phyloP scores from a whole-genome alignment of 495 filamentous ascomycete genomes.

The Penicillium steckii region DNA sequence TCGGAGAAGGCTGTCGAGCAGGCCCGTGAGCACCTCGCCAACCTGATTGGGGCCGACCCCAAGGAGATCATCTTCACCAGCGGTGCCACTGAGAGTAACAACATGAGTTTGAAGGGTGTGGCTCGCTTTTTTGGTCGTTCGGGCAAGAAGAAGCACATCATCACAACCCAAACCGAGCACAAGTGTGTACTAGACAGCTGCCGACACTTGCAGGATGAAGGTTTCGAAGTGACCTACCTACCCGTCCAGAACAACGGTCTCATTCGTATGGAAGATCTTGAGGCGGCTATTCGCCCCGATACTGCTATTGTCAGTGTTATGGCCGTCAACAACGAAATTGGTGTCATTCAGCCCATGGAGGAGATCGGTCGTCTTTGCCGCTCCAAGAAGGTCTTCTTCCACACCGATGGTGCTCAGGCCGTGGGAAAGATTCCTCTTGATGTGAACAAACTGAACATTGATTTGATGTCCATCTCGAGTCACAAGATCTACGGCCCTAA shows the following conservation, averaged over 20 bases:
- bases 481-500: conserved; percentile 99
- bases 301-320: conserved; percentile 94
- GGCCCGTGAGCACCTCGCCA: conserved; percentile 78
- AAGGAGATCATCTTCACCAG: conserved; percentile 99
- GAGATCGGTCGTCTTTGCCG: conserved; percentile 93
- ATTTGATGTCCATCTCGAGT: conserved; percentile 97
- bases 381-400: conserved; percentile 93
- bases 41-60: conserved; percentile 86
- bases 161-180: conserved; percentile 96
- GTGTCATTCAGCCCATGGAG: conserved; percentile 91
- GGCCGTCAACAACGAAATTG: conserved; percentile 99
- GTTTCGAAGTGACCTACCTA: conserved; percentile 93
- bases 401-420: conserved; percentile 95
- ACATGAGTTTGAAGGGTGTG: conserved; percentile 99
- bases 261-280: conserved; percentile 80
- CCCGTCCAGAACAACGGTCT: conserved; percentile 84
- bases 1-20: conserved; percentile 90
- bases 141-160: conserved; percentile 97
- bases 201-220: conserved; percentile 93
- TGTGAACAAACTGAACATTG: conserved; percentile 95
- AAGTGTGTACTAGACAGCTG: conserved; percentile 98
- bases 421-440: conserved; percentile 96
- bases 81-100: conserved; percentile 97
- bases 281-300: conserved; percentile 86
- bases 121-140: conserved; percentile 88